phyloP scores from a whole-genome alignment of 2,329 filamentous ascomycete genomes.

The Botrytis hyacinthi region DNA sequence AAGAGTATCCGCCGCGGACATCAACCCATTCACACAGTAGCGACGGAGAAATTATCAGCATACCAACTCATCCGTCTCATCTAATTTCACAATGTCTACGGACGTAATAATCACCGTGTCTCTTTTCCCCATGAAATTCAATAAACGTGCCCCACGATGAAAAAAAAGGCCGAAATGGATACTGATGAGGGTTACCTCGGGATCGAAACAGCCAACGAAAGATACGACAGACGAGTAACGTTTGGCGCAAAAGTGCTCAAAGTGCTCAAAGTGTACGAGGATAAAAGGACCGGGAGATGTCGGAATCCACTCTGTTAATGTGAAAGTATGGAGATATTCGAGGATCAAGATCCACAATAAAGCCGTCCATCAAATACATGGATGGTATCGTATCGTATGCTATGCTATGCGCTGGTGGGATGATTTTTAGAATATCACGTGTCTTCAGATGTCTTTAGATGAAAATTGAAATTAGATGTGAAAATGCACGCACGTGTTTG shows the following conservation, averaged over 20 bases:
- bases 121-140: slow-evolving; percentile 14
- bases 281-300: slow-evolving; percentile 18
- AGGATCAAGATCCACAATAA: slow-evolving; percentile 20
- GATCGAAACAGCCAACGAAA: neutral
- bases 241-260: neutral
- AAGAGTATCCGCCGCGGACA: slow-evolving; percentile 4
- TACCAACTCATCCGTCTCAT: neutral
- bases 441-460: neutral
- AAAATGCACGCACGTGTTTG: neutral
- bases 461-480: neutral
- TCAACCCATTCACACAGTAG: neutral
- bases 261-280: neutral
- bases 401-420: slow-evolving; percentile 7
- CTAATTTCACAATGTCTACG: neutral
- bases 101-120: neutral
- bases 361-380: slow-evolving; percentile 8
- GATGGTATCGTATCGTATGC: neutral
- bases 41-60: neutral
- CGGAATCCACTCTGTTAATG: slow-evolving; percentile 12
- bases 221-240: neutral
- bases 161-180: slow-evolving; percentile 3
- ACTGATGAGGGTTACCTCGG: neutral
- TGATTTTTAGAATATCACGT: neutral
- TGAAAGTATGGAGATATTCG: neutral
- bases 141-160: slow-evolving; percentile 8